These are phyloP conservation scores for Smallanthus sonchifolius DNA, from an alignment of 129 eudicot genomes.

Conservation along the genomic window DNA sequence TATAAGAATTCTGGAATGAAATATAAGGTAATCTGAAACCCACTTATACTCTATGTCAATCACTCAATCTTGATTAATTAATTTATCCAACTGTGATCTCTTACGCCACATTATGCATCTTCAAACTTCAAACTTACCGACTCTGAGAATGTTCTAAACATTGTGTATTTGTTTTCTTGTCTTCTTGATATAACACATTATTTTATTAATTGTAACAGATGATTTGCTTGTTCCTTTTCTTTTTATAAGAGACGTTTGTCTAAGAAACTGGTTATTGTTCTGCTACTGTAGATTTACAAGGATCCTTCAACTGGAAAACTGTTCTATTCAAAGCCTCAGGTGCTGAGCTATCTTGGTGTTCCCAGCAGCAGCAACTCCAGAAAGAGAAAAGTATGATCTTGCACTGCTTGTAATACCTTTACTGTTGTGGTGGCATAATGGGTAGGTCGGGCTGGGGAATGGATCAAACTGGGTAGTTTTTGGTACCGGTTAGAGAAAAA, in stretches of 20 bases:
- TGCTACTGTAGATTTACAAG: constrained; percentile 31
- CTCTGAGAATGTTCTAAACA: neutral
- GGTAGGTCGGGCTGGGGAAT: neutral
- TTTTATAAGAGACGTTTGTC: neutral
- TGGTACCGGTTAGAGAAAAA: neutral
- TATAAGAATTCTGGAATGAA: constrained; percentile 16
- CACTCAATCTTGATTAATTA: neutral
- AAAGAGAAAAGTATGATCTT: constrained; percentile 29
- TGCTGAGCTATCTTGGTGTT: constrained; percentile 32
- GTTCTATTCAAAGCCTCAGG: constrained; percentile 55
- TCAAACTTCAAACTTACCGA: constrained; percentile 12
- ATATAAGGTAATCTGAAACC: constrained; percentile 36
- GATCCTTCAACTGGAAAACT: constrained; percentile 35
- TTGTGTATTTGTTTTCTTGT: neutral
- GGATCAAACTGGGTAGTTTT: neutral
- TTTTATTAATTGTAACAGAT: neutral
- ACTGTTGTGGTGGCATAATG: neutral
- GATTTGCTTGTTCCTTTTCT: neutral
- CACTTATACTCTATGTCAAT: neutral
- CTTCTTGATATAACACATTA: constrained; percentile 27
- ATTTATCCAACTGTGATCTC: neutral
- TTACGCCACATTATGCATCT: neutral
- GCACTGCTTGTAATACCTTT: neutral
- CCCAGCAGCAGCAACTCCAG: constrained; percentile 16
- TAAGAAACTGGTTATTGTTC: neutral